A percentile compares a stretch with the other conserved stretches of the same genome.
These are phyloP conservation scores for Podospora australis DNA, from an alignment of 495 filamentous ascomycete genomes.

Conservation along the genomic window DNA sequence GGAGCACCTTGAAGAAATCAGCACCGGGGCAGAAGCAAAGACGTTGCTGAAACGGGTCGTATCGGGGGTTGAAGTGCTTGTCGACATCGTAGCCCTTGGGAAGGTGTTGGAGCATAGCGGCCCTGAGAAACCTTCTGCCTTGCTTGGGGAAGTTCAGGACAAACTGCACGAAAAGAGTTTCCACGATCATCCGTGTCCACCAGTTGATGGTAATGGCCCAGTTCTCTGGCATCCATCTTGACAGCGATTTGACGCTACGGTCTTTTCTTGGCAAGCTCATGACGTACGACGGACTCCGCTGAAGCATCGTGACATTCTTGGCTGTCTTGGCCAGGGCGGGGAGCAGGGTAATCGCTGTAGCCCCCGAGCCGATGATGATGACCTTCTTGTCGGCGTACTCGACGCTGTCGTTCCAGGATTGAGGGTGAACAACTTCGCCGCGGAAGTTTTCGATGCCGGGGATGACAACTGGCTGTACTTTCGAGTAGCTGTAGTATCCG, in stretches of 20 bases:
- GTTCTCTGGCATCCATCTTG: constrained; percentile 36
- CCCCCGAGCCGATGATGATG: constrained; percentile 51
- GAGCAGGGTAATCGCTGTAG: constrained; percentile 52
- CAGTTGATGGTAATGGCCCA: constrained; percentile 28
- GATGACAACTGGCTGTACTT: constrained; percentile 49
- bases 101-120: constrained; percentile 40
- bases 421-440: constrained; percentile 52
- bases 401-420: constrained; percentile 54
- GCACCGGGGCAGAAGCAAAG: constrained; percentile 64
- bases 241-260: constrained; percentile 15
- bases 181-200: constrained; percentile 26
- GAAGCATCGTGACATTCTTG: constrained; percentile 48
- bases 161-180: constrained; percentile 26
- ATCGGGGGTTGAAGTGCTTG: constrained; percentile 65
- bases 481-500: constrained; percentile 64
- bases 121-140: constrained; percentile 41
- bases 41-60: constrained; percentile 69
- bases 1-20: constrained; percentile 63
- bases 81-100: constrained; percentile 50
- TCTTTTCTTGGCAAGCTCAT: constrained; percentile 42
- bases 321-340: constrained; percentile 46
- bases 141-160: constrained; percentile 43
- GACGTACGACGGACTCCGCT: constrained; percentile 54
- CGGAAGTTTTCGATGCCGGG: constrained; percentile 53
- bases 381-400: constrained; percentile 46